Evolutionary conservation across 169 alveolate genomes (phyloP), one percentile per base, ranked within the genome.

Genomic region (Eimeria maxima): DNA sequence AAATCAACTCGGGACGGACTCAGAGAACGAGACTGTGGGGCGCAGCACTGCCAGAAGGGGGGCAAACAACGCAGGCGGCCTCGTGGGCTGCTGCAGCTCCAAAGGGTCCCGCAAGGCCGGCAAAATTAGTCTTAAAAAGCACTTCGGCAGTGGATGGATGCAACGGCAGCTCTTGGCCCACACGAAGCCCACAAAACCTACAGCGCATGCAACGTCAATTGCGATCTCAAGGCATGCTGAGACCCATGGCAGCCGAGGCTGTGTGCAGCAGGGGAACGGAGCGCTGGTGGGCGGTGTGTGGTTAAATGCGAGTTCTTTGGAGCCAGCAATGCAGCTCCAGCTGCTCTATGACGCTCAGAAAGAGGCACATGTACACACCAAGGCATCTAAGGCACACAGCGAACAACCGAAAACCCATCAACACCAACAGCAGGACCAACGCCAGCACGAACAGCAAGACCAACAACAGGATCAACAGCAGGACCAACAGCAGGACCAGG

Each of bases 261-360:
- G 93, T 47, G 27, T 7, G 74, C 60, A 84, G 53, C 44, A 29
- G 33, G 80, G 33, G 57, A 69, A 57, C 22, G 60, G 78, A 4
- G 93, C 69, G 27, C 24, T 53, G 24, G 93, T 84, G 8, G 93
- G 93, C 18, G 93, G 93, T 14, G 16, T 84, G 38, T 60, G 74
- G 93, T 84, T 84, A 22, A 38, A 53, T 57, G 16, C 74, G 38
- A 84, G 78, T 60, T n/a, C 74, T 3, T 69, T 84, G 44, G 93
- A 84, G 42, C 93, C 93, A 1, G 93, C 93, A 22, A 42, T 84
- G 93, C 93, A 84, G 93, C 57, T 84, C 63, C 93, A 84, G 93
- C 13, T 38, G 55, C 93, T 84, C 53, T 84, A 84, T 24, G 93
- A 84, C 60, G 33, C 78, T 1, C 93, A 60, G 60, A 53, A 84